Base-by-base conservation (phyloP, 2,329 filamentous ascomycete species). In the Colletotrichum liaoningense region DNA sequence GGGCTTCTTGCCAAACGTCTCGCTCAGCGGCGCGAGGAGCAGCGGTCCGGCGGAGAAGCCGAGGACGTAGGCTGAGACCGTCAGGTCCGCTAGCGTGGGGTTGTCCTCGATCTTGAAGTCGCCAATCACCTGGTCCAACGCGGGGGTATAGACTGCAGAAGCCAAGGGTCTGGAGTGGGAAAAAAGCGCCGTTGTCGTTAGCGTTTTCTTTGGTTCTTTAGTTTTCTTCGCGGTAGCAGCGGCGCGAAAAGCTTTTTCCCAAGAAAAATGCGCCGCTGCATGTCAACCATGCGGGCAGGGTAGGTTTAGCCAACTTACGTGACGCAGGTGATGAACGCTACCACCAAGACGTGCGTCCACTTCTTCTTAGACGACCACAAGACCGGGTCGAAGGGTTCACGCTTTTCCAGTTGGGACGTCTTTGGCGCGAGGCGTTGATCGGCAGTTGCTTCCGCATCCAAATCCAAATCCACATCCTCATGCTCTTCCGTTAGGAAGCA, bases 81-180 rank as follows among this genome's bases (percentile, higher is more conserved):
- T 67, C 42, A 72, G 30, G 26, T 67, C 46, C 38, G 46, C 63
- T 24, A 74, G 57, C 1, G 67, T 60, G 4, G 58, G 58, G 24
- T 59, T 42, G 42, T 65, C 55, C 11, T 71, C 54, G 26, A 67
- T 63, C 0, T 35, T 28, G 52, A 72, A 72, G 35, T 64, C 63
- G 42, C 22, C 46, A 26, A 72, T 63, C 33, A 64, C 54, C 35
- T 64, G 67, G 19, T 64, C 63, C 12, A 72, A 26, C 4, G 63
- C 63, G 11, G 72, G 63, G n/a, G 67, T 73, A 46, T 71, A 71
- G 12, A 71, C 67, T 33, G 67, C 71, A 11, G 67, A 70, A 28
- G 67, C 71, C 49, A 71, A 19, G 16, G 67, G 57, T 38, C 71
- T 71, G 28, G 16, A 16, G 19, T 16, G 11, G 19, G n/a, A 14